Conservation (phyloP, 805 yeast species). For the Metschnikowia proteae region DNA sequence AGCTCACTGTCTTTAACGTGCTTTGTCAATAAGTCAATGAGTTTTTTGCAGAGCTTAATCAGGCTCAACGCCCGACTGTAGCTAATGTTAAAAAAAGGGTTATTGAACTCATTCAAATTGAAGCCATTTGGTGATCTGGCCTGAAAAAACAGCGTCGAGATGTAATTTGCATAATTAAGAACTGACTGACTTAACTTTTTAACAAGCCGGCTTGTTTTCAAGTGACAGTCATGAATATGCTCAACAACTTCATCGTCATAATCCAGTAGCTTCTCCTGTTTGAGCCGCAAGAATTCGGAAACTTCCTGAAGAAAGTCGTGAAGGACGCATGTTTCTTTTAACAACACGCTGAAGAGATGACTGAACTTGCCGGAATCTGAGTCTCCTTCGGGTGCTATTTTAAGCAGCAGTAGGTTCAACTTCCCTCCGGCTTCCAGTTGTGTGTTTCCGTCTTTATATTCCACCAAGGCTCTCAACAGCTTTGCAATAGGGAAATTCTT, state of each 20-base stretch:
- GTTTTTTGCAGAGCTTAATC: constrained; percentile 33
- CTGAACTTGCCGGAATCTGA: constrained; percentile 3
- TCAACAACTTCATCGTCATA: constrained; percentile 25
- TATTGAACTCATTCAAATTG: constrained; percentile 15
- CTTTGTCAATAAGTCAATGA: constrained; percentile 28
- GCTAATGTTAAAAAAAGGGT: constrained; percentile 34
- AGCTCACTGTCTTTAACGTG: constrained; percentile 26
- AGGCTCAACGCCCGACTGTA: constrained; percentile 32
- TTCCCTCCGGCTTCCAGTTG: neutral
- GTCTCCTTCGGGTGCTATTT: neutral
- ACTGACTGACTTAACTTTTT: constrained; percentile 32
- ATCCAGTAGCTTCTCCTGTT: constrained; percentile 1
- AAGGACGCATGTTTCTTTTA: constrained; percentile 36
- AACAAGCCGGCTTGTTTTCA: constrained; percentile 36
- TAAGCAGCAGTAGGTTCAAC: neutral
- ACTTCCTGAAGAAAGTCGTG: constrained; percentile 36
- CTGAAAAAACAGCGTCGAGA: constrained; percentile 20
- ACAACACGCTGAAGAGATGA: constrained; percentile 17
- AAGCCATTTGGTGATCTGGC: constrained; percentile 5
- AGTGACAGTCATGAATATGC: constrained; percentile 33
- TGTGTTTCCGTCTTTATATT: neutral
- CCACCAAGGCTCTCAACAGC: constrained; percentile 6
- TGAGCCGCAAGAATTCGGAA: constrained; percentile 5
- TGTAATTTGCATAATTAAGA: constrained; percentile 28
- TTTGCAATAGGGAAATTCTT: constrained; percentile 7